Evolutionary conservation across 2,329 filamentous ascomycete genomes (phyloP), one percentile per base, ranked within the genome.

Genomic region (Stemphylium vesicarium): DNA sequence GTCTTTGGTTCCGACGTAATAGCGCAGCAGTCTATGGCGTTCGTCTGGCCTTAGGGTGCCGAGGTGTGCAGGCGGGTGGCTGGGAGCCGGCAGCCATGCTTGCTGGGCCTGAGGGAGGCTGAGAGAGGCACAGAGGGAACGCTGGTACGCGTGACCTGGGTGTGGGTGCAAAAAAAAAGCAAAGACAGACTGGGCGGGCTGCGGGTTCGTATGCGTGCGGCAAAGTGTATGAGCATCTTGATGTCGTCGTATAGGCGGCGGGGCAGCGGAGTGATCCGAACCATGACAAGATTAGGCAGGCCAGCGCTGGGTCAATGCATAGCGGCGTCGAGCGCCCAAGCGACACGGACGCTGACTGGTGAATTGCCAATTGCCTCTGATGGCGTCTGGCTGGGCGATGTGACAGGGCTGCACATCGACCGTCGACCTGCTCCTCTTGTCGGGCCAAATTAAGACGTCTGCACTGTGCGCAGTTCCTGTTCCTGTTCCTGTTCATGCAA

Each of bases 391-490:
- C 46, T 56, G 60, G 59, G 58, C 50, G 31, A 64, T 51, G 52
- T 52, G 56, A 64, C 63, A 62, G 64, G 61, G 50, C 54, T 57
- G 33, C 50, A 63, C 65, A 63, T 67, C 61, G 65, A 59, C 68
- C 69, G 54, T 54, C 56, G 41, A 42, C 48, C 53, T 61, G 37
- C 50, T 51, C 57, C 45, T 56, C 57, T 43, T 59, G 55, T 53
- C 48, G 55, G 55, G 59, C 57, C 63, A 62, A 62, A 64, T 65
- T 56, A 60, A 61, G 42, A 69, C 69, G 69, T 60, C 64, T 63
- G 65, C 66, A 64, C 36, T 63, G 59, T 56, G 63, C 67, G 45
- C 62, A 43, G 58, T 56, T 18, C 4, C 2, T 49, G 16, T 55
- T 18, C 13, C 2, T 49, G 58, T 56, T 18, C 4, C 2, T 49